Percentiles rank a stretch among this genome's conserved stretches.
phyloP scores from a whole-genome alignment of 23 red algal genomes.

The Cyanidium caldarium region DNA sequence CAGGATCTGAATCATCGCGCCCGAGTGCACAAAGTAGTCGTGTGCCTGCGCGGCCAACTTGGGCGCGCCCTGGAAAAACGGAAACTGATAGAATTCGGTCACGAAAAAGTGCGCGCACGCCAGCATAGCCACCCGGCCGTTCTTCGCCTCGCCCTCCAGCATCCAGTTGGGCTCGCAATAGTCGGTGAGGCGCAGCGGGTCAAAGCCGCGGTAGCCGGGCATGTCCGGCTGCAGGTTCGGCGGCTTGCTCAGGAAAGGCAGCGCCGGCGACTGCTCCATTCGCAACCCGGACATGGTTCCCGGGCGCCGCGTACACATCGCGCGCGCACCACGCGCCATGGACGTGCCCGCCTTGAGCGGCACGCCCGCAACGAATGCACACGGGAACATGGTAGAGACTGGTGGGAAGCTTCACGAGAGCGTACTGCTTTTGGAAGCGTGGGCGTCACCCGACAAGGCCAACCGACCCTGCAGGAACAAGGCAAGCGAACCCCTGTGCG shows the following conservation, averaged over 20 bases:
- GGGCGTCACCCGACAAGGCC: too few species aligned
- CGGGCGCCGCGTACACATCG: too few species aligned
- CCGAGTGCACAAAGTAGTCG: slow-evolving; percentile 59
- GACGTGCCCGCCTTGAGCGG: too few species aligned
- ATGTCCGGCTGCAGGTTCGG: background rate
- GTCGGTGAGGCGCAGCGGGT: background rate
- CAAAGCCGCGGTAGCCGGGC: background rate
- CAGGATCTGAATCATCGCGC: slow-evolving; percentile 69
- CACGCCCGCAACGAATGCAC: too few species aligned
- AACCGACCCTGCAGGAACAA: too few species aligned
- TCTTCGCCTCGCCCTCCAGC: background rate
- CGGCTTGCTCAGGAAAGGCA: background rate
- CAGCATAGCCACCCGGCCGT: slow-evolving; percentile 2
- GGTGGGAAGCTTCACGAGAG: too few species aligned
- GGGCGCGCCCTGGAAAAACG: background rate
- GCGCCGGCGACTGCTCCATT: slow-evolving; percentile 6
- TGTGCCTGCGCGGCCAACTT: slow-evolving; percentile 18
- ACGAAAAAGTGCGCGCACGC: slow-evolving; percentile 8
- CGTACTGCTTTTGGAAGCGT: too few species aligned
- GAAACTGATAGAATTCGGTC: slow-evolving; percentile 3
- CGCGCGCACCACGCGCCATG: too few species aligned
- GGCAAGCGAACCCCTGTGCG: too few species aligned
- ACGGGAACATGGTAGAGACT: too few species aligned
- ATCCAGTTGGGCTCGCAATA: background rate
- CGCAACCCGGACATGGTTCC: too few species aligned